Evolutionary conservation across 257 asterid species (phyloP).

Genomic region (Osmanthus fragrans): DNA sequence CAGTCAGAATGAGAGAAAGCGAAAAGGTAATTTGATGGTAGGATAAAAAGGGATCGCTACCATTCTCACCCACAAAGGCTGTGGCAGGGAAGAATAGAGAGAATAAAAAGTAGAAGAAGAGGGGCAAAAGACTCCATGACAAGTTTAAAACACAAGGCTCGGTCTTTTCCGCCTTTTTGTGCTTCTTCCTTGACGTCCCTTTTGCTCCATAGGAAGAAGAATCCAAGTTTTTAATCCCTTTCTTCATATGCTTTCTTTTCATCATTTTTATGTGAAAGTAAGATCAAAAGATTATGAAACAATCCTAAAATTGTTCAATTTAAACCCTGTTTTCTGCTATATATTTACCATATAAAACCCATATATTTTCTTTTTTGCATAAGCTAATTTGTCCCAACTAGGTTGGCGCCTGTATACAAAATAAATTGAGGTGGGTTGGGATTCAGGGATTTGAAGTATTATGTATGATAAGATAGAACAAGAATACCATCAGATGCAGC

Average conservation of each 20-base stretch:
- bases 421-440: neutral
- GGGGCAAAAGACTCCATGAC: neutral
- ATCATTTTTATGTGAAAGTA: conserved; percentile 12
- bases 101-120: neutral
- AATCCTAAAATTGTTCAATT: conserved; percentile 8
- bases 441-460: neutral
- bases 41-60: conserved; percentile 14
- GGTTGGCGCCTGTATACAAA: neutral
- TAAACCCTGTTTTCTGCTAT: neutral
- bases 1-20: conserved; percentile 1
- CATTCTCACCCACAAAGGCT: conserved; percentile 5
- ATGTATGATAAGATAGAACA: conserved; percentile 31
- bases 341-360: neutral
- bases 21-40: conserved; percentile 11
- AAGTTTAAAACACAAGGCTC: conserved; percentile 4
- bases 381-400: neutral
- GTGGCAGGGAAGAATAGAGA: neutral
- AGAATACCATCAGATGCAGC: conserved; percentile 23
- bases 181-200: neutral
- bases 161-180: neutral
- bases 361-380: too few relatives aligned
- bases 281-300: neutral
- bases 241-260: conserved; percentile 8
- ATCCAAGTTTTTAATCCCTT: conserved; percentile 15
- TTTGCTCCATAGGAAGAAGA: conserved; percentile 8